phyloP scores from a whole-genome alignment of 2,329 filamentous ascomycete species.

The Cladorrhinum sp. region DNA sequence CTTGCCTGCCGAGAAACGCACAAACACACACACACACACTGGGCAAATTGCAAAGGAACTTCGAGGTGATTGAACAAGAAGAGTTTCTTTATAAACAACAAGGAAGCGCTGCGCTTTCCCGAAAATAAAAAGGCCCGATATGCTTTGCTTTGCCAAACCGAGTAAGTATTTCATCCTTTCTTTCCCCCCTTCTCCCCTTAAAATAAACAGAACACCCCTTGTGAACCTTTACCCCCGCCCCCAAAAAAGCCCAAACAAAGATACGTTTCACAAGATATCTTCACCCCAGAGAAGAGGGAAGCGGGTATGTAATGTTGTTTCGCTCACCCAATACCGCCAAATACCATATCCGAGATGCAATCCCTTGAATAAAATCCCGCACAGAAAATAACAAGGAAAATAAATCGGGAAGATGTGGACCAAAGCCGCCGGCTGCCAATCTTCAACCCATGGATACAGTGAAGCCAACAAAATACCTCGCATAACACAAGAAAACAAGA shows the following conservation, averaged over 20 bases:
- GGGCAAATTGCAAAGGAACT: not conserved
- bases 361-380: slow-evolving; percentile 17
- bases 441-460: slow-evolving; percentile 26
- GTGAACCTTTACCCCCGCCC: not conserved
- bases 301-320: slow-evolving; percentile 7
- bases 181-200: not conserved
- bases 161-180: no score
- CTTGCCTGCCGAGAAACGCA: not conserved
- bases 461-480: slow-evolving; percentile 19
- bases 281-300: slow-evolving; percentile 3
- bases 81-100: not conserved
- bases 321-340: slow-evolving; percentile 13
- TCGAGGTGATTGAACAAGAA: not conserved
- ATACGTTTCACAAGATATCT: slow-evolving; percentile 6
- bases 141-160: not conserved
- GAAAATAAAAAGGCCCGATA: not conserved
- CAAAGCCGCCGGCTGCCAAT: slow-evolving; percentile 15
- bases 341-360: slow-evolving; percentile 27
- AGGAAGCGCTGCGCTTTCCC: not conserved
- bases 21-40: not conserved
- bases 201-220: not conserved
- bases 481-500: slow-evolving; percentile 18
- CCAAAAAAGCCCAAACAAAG: slow-evolving; percentile 2
- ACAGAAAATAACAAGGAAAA: slow-evolving; percentile 14
- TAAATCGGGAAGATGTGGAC: slow-evolving; percentile 17